Evolutionary conservation across 148 eudicot species (phyloP).

Genomic region (Drosera capensis): DNA sequence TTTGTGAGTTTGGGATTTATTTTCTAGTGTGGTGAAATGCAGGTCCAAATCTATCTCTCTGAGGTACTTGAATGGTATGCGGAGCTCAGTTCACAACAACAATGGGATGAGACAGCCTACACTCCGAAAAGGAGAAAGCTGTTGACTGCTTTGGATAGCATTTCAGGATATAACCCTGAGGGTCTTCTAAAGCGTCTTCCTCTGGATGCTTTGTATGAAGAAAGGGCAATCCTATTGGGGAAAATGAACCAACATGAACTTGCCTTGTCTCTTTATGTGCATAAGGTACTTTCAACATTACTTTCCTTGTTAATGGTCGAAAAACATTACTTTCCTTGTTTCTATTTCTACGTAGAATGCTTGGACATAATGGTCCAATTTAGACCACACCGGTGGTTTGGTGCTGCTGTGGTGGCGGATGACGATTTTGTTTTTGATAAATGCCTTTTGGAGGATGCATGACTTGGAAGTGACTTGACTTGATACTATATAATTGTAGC

Average conservation of each 20-base stretch:
- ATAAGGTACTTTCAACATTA: constrained; percentile 45
- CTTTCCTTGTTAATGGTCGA: background rate
- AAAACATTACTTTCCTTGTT: no score
- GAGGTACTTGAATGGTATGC: constrained; percentile 94
- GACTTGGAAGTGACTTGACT: background rate
- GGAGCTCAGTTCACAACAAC: constrained; percentile 50
- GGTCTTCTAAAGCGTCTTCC: constrained; percentile 80
- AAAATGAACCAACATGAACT: constrained; percentile 94
- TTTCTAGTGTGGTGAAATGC: background rate
- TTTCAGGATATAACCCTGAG: constrained; percentile 78
- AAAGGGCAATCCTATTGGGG: constrained; percentile 82
- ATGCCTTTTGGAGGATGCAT: constrained; percentile 1
- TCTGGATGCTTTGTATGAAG: constrained; percentile 74
- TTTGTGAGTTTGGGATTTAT: background rate
- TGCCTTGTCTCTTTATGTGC: constrained; percentile 79
- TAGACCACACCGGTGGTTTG: no score
- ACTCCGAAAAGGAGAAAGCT: constrained; percentile 83
- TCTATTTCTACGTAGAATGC: no score
- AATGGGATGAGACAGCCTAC: constrained; percentile 79
- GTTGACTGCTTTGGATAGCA: constrained; percentile 71
- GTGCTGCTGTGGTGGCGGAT: no score
- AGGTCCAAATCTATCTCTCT: constrained; percentile 96
- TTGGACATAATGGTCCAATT: no score
- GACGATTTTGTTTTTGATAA: background rate
- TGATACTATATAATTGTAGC: constrained; percentile 37